Evolutionary conservation across 176 grass and related monocot species (phyloP), one percentile per base, ranked within the genome.

Genomic region (Stipa capillata): DNA sequence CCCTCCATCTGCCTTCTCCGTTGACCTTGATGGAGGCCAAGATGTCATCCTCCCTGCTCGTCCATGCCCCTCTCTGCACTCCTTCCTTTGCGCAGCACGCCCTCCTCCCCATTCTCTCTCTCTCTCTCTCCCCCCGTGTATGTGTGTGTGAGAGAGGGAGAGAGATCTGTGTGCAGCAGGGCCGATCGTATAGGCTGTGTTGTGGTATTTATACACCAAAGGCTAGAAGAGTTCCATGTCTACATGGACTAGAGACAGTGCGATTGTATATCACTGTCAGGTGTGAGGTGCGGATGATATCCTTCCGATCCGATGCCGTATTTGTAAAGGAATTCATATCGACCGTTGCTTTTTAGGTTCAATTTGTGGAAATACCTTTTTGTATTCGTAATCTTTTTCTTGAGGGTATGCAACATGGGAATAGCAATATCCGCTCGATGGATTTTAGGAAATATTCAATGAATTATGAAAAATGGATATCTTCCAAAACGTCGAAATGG

Each of bases 21-120:
- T 97, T 87, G 74, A 44, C 69, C 57, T 90, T 90, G 51, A 97
- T 80, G 67, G 85, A 70, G 43, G 89, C 83, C 75, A 97, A 54
- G 47, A 48, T 39, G 7, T 83, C 64, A 80, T 97, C 93, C 42
- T 97, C 93, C 36, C 78, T 80, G 69, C 72, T 75, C 37, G 90
- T 93, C 93, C 90, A 97, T 18, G 88, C 93, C 1, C 93, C 93
- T 48, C 90, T 72, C 74, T 91, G 93, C 24, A 91, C 29, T 0
- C 93, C 93, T 81, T 97, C 93, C 85, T 85, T 93, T 4, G 85
- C 79, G 10, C 85, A 93, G 84, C 90, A 93, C 55, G 83, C 85
- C 52, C 84, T 93, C 84, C 85, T 89, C 43, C 93, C 90, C 93
- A 93, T 93, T 20, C 36, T 8, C 34, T 49, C 36, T 71, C 50